Base-by-base conservation (phyloP, 306 rosid species). In the Acacia crassicarpa region DNA sequence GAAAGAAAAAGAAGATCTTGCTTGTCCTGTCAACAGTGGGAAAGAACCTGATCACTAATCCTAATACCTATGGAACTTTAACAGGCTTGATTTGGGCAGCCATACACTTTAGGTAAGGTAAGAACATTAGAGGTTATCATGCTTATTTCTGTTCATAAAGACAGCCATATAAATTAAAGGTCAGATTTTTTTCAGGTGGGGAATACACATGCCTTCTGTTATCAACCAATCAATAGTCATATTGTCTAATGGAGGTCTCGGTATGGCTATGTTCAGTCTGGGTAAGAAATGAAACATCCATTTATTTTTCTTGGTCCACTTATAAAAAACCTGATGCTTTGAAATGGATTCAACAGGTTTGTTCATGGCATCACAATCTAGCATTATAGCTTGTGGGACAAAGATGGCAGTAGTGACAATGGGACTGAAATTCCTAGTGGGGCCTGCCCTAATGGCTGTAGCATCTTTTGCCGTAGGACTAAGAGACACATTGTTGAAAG, bases 211-310 rank as follows among this genome's bases (percentile, higher is more conserved):
- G 90, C 98, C 99, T 4, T 93, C 87, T 72, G 86, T 95, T 65
- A 86, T 92, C 20, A 77, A 83, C 0, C 83, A 86, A 51, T 95
- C 98, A 30, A 92, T 95, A 76, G 3, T 11, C 43, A 90, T 95
- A 71, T 67, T 95, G 53, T 83, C 97, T 53, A 82, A 81, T 75
- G 99, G 99, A 72, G 99, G 99, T 78, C 85, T 95, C 77, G 99
- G 99, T 10, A 95, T 93, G 99, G 98, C 99, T 35, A 91, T 90
- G 83, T 93, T 95, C 94, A 93, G 99, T 93, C 87, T 95, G 93
- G 98, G 98, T 95, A 90, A 49, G 87, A 78, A 73, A 66, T 48
- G 58, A 66, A 27, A 78, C 30, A 5, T 5, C 35, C 30, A 51
- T 51, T 14, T 7, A 48, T 48, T 51, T 51, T 17, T 59, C 67